Evolutionary conservation across 352 stramenopile species (phyloP), one percentile per base, ranked within the genome.

Genomic region (Achlya hypogyna): DNA sequence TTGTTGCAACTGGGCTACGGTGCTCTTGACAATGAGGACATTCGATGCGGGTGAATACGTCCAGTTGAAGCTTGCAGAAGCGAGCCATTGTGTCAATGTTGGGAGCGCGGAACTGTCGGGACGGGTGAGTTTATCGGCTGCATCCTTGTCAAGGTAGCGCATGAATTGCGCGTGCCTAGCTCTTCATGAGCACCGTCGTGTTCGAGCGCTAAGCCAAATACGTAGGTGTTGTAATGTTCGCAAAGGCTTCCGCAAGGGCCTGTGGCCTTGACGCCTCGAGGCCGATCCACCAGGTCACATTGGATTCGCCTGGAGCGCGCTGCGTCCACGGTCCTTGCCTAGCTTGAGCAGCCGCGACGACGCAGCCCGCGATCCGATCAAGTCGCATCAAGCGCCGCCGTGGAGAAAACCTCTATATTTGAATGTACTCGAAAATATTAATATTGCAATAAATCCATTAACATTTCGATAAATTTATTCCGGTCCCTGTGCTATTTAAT

Each of bases 201-300:
- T 53, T 18, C 8, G 22, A 9, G 2, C 4, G 38, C n/a, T 18
- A 9, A 45, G 38, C 10, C n/a, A 56, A 10, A 20, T 53, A 64
- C 29, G 25, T 53, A 18, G 56, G 56, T 9, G 22, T 51, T 53
- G 56, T 51, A 23, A 64, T n/a, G 23, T 51, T 64, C 4, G 22
- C 29, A 53, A 64, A 64, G 9, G 56, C 35, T 9, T 53, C 18
- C 23, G 23, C 25, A 12, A 64, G 42, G 18, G 29, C 29, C 10
- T 51, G 29, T 9, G 56, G 56, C n/a, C 29, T 9, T 20, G 29
- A 28, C 29, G 56, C 56, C 20, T 42, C 14, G 56, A 64, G 29
- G 53, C 56, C 56, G 16, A 64, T 8, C 56, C 56, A 64, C 25
- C 29, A 64, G 4, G 56, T 53, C 9, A 64, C 29, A 29, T n/a